Evolutionary conservation across 179 eudicot species (phyloP), one percentile per base, ranked within the genome.

Genomic region (Gypsophila paniculata): DNA sequence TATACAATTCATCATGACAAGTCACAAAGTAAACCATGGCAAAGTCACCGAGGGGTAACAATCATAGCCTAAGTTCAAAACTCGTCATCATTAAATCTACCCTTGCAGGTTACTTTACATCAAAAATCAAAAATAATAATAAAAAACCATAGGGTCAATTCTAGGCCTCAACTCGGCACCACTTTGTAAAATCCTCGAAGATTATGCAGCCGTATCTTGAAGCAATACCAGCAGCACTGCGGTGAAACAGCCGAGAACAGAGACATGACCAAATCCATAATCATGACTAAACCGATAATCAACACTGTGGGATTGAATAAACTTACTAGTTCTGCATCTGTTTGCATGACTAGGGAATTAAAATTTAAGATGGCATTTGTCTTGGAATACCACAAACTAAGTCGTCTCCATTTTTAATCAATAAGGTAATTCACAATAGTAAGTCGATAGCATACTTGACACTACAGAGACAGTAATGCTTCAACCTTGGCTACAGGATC

Each of bases 401-500:
- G 46, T 39, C 53, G 3, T 39, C 52, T 39, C 19, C 32, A 21
- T 39, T 34, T 64, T 19, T 1, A 15, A 38, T 11, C 68, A 42
- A 64, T 21, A 42, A 42, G 68, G 48, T 64, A 39, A 19, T 64
- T 39, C 29, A 39, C 53, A 64, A 25, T 13, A 23, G 36, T 57
- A 21, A 60, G 42, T 36, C 21, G 22, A 42, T 2, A 15, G 6
- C 34, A 61, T 34, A 18, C 15, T 8, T 46, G 58, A 48, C 17
- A 52, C 76, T 86, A 93, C 49, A 86, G 79, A 54, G 97, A 81
- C 62, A 93, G 75, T 11, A 93, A 83, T 2, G 98, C 93, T 85
- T 93, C 98, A 48, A 88, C 88, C 78, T 89, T 93, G 15, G 97
- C 92, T 53, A 89, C 82, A 53, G 86, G 90, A 76, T 93, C 98